Evolutionary conservation across 192 early-diverging fungal genomes (phyloP), one percentile per base, ranked within the genome.

Genomic region (Podila epigama): DNA sequence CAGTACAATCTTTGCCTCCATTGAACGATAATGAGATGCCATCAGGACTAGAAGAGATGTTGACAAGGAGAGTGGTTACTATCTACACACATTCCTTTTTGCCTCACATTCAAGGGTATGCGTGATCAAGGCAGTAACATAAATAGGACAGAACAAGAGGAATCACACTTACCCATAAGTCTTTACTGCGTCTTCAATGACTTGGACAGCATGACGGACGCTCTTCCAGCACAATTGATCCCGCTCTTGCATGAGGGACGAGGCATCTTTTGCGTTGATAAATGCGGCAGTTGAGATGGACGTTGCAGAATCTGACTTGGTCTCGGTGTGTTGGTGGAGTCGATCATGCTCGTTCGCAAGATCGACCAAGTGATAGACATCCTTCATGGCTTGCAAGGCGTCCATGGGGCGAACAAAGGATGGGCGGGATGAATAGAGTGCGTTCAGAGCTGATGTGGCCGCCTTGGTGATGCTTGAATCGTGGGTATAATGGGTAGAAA

Each of bases 1-100:
- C 93, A 2, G 96, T 97, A 81, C 97, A 97, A 75, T 98, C 97
- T 79, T 98, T 98, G 18, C 97, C 97, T 10, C 97, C 97, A 70
- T 98, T 98, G 66, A 97, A 98, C 54, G 91, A 92, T 41, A 98
- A 80, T 6, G 91, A 88, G 12, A 97, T 53, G 7, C 83, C 81
- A 0, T 86, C 77, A 20, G 82, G 69, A 40, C 93, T 95, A 84
- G 8, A 59, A 55, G 33, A 51, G 12, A 33, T 32, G 33, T 27
- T 88, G 29, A 51, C 67, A 52, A 31, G 27, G 29, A 50, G 56
- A 34, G 13, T n/a, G 40, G 18, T 10, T 53, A 39, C 39, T 58
- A 41, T 32, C 42, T 13, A n/a, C n/a, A n/a, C n/a, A n/a, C n/a
- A n/a, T n/a, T n/a, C n/a, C n/a, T n/a, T n/a, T n/a, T n/a, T n/a